phyloP scores from a whole-genome alignment of 1,284 basidiomycete species.

The Pisolithus thermaeus region DNA sequence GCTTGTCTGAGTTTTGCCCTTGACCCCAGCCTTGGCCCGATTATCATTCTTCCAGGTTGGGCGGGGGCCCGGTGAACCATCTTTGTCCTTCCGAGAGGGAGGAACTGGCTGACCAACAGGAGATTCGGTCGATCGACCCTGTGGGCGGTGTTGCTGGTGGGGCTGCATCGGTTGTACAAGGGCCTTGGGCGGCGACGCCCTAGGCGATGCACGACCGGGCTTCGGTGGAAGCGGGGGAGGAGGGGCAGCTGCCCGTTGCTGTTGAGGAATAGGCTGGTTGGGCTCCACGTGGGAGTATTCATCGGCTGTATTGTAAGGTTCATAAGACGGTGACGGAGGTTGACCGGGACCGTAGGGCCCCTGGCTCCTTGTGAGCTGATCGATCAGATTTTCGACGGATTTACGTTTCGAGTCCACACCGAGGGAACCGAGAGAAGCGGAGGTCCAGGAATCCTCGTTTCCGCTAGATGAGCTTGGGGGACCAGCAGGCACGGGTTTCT shows the following conservation, averaged over 20 bases:
- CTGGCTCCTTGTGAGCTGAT: constrained; percentile 58
- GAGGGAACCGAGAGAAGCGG: constrained; percentile 32
- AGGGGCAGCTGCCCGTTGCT: constrained; percentile 28
- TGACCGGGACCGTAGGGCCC: constrained; percentile 31
- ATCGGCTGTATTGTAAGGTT: constrained; percentile 36
- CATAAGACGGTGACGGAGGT: constrained; percentile 36
- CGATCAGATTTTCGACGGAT: constrained; percentile 72
- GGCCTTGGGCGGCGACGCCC: constrained; percentile 58
- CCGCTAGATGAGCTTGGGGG: constrained; percentile 37
- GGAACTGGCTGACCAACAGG: constrained; percentile 38
- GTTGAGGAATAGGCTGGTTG: constrained; percentile 34
- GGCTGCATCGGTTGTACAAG: constrained; percentile 27
- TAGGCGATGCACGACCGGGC: constrained; percentile 46
- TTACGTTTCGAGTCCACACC: constrained; percentile 62
- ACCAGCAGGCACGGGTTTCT: constrained; percentile 52
- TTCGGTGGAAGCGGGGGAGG: constrained; percentile 48
- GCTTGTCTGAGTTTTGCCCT: constrained; percentile 48
- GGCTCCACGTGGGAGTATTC: constrained; percentile 47
- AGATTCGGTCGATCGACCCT: constrained; percentile 38
- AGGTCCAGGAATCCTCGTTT: constrained; percentile 52
- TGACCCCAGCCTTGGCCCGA: constrained; percentile 34
- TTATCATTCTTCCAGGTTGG: constrained; percentile 37
- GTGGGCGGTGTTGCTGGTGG: constrained; percentile 29
- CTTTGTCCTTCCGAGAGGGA: constrained; percentile 53
- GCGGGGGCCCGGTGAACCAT: constrained; percentile 60